phyloP scores from a whole-genome alignment of 805 yeast genomes.

The Kregervanrija fluxuum region DNA sequence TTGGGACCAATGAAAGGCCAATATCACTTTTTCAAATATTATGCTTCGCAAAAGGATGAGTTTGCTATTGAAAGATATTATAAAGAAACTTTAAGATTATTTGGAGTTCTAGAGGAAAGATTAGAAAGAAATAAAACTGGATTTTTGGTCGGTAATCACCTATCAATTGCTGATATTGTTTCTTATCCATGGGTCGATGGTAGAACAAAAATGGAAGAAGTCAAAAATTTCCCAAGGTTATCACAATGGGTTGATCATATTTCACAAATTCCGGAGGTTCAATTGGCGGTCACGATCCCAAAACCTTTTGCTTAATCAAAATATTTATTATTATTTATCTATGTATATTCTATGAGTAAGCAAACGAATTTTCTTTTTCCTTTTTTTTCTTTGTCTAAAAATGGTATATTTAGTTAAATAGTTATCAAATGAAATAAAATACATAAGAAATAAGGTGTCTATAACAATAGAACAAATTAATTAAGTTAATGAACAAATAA shows the following conservation, averaged over 20 bases:
- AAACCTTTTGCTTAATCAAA: background rate
- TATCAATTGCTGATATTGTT: constrained; percentile 53
- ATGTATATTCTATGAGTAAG: background rate
- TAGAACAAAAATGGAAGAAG: constrained; percentile 3
- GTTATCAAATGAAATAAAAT: background rate
- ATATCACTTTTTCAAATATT: constrained; percentile 38
- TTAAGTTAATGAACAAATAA: no score
- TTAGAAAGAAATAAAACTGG: constrained; percentile 41
- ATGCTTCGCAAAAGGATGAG: constrained; percentile 44
- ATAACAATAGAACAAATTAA: no score
- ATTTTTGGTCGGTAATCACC: constrained; percentile 52
- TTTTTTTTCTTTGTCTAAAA: background rate
- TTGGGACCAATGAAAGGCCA: constrained; percentile 62
- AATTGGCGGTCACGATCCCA: constrained; percentile 23
- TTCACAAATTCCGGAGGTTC: constrained; percentile 26
- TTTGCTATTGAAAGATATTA: constrained; percentile 47
- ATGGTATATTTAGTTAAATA: background rate
- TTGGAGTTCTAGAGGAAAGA: constrained; percentile 46
- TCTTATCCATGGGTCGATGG: constrained; percentile 39
- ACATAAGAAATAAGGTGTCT: background rate
- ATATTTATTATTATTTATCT: no score
- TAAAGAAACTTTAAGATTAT: constrained; percentile 45
- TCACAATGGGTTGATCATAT: constrained; percentile 34
- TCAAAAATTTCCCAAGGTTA: constrained; percentile 32
- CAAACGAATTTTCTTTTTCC: background rate